Evolutionary conservation across 2,329 filamentous ascomycete species (phyloP).

Genomic region (Rutstroemia sp.): DNA sequence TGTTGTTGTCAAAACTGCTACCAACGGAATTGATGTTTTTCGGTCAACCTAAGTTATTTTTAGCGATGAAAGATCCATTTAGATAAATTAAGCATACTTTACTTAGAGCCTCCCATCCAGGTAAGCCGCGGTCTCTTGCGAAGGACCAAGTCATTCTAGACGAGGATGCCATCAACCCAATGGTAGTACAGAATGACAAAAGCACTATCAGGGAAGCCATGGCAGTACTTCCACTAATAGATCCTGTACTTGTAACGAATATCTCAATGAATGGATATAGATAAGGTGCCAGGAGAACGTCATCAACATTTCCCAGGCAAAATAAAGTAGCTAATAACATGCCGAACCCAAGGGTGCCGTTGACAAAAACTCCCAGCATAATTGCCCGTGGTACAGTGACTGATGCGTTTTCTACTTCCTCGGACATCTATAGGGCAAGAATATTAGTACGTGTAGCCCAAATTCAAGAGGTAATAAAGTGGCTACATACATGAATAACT

Average conservation of each 20-base stretch:
- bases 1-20: slow-evolving; percentile 24
- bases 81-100: slow-evolving; percentile 18
- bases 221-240: slow-evolving; percentile 35
- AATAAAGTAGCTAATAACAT: slow-evolving; percentile 30
- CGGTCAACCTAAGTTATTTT: slow-evolving; percentile 29
- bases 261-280: slow-evolving; percentile 43
- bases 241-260: slow-evolving; percentile 42
- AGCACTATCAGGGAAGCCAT: slow-evolving; percentile 39
- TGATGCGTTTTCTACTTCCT: slow-evolving; percentile 4
- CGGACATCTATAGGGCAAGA: not conserved
- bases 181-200: slow-evolving; percentile 31
- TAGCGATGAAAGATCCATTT: not conserved
- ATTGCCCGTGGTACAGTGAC: slow-evolving; percentile 26
- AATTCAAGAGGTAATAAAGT: not conserved
- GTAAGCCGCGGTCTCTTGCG: slow-evolving; percentile 37
- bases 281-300: slow-evolving; percentile 28
- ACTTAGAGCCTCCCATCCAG: slow-evolving; percentile 32
- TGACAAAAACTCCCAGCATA: slow-evolving; percentile 38
- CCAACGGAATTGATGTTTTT: slow-evolving; percentile 34
- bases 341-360: slow-evolving; percentile 38
- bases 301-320: slow-evolving; percentile 29
- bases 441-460: not conserved
- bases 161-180: slow-evolving; percentile 30
- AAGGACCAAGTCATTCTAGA: slow-evolving; percentile 37
- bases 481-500: not conserved